These are phyloP conservation scores for Chlamydomonas incerta DNA, from an alignment of 139 green algal species.

Conservation along the genomic window DNA sequence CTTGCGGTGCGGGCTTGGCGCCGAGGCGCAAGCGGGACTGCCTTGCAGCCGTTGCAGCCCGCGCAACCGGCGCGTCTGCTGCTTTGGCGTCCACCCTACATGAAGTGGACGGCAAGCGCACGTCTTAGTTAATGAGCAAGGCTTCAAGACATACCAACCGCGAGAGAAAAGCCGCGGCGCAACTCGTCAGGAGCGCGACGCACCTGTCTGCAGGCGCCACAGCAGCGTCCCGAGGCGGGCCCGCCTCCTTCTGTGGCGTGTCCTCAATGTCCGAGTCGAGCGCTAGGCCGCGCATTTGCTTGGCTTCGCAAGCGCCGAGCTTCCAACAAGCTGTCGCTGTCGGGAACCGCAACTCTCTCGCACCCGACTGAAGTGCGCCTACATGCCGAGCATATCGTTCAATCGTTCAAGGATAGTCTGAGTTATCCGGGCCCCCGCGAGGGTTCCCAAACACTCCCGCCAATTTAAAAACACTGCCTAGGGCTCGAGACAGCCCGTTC, in stretches of 20 bases:
- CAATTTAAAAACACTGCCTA: no score
- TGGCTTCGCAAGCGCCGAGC: background rate
- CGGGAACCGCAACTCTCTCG: background rate
- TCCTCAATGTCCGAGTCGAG: slow-evolving; percentile 39
- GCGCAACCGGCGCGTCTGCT: no score
- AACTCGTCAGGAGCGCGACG: no score
- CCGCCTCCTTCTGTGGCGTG: slow-evolving; percentile 18
- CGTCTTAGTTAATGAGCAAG: no score
- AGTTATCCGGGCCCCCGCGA: no score
- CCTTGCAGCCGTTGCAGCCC: background rate
- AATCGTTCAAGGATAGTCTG: no score
- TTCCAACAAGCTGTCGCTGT: background rate
- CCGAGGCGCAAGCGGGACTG: slow-evolving; percentile 21
- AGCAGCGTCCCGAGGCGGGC: background rate
- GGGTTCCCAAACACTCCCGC: no score
- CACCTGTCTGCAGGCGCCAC: background rate
- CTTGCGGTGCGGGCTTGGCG: background rate
- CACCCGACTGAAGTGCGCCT: background rate
- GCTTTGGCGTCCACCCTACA: background rate
- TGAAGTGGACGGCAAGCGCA: no score
- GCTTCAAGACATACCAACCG: no score
- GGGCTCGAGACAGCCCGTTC: no score
- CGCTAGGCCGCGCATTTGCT: slow-evolving; percentile 7
- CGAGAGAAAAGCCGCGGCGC: no score
- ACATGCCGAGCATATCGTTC: no score